phyloP scores from a whole-genome alignment of 2,329 filamentous ascomycete genomes.

The Graphilbum fragrans region DNA sequence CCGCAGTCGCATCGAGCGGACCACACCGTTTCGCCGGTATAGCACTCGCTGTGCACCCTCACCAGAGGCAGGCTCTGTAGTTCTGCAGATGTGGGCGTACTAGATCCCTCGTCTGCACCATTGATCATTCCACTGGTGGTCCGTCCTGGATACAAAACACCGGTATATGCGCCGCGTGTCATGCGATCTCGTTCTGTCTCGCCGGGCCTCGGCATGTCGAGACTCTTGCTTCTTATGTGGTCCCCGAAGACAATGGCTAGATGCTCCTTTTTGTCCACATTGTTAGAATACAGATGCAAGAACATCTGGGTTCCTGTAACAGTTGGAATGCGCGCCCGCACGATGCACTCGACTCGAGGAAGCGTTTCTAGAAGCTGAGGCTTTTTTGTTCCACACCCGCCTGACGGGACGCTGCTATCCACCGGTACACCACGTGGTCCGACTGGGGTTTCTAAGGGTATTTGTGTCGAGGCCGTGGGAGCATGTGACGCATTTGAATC shows the following conservation, averaged over 20 bases:
- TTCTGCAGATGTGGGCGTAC: neutral
- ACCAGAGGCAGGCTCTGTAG: conserved; percentile 57
- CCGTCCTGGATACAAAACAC: conserved; percentile 74
- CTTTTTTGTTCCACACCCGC: conserved; percentile 49
- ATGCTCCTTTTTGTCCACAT: conserved; percentile 89
- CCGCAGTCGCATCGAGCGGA: conserved; percentile 95
- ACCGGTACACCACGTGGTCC: conserved; percentile 43
- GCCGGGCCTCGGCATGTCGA: conserved; percentile 60
- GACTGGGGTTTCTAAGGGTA: neutral
- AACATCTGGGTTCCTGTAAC: conserved; percentile 93
- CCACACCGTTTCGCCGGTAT: conserved; percentile 97
- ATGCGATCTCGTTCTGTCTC: conserved; percentile 86
- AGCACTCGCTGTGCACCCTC: conserved; percentile 94
- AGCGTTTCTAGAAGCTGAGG: conserved; percentile 64
- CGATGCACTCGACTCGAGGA: conserved; percentile 83
- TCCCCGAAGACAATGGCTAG: conserved; percentile 93
- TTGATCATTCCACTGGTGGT: conserved; percentile 54
- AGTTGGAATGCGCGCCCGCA: conserved; percentile 89
- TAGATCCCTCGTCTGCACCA: conserved; percentile 1
- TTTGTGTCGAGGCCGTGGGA: too few relatives aligned
- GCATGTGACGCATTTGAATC: too few relatives aligned
- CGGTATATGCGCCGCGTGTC: conserved; percentile 87
- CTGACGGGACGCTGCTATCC: conserved; percentile 43
- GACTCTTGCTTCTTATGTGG: conserved; percentile 60
- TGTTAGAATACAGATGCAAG: conserved; percentile 86